Evolutionary conservation across 106 monocot species (phyloP).

Genomic region (Dendrobium huoshanense): DNA sequence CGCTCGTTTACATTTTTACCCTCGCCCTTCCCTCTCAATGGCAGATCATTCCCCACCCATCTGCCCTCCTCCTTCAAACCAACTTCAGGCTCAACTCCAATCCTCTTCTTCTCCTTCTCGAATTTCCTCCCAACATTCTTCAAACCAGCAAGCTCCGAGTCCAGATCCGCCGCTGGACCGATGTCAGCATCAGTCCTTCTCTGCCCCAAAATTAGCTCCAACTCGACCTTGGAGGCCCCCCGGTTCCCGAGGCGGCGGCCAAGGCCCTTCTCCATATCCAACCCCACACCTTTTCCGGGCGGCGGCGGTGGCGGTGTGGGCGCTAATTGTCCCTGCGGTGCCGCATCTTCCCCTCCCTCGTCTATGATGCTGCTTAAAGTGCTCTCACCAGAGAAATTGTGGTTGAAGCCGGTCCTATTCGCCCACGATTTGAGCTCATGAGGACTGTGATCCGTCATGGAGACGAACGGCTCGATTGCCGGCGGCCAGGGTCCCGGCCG

Average conservation of each 20-base stretch:
- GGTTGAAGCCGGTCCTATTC: conserved; percentile 75
- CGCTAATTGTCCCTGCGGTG: background rate
- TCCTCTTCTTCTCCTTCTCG: conserved; percentile 19
- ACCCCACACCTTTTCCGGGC: background rate
- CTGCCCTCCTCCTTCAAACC: conserved; percentile 13
- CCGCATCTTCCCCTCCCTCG: conserved; percentile 2
- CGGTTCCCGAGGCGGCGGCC: conserved; percentile 1
- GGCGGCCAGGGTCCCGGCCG: conserved; percentile 56
- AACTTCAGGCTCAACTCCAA: conserved; percentile 11
- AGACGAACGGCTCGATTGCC: conserved; percentile 61
- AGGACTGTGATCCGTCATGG: conserved; percentile 60
- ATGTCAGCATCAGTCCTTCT: conserved; percentile 20
- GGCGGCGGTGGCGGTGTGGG: background rate
- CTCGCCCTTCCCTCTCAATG: background rate
- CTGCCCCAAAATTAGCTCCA: conserved; percentile 31
- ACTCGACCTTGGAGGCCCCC: conserved; percentile 10
- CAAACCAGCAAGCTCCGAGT: background rate
- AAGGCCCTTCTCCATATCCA: conserved; percentile 7
- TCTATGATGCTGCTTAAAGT: conserved; percentile 19
- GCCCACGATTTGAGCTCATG: conserved; percentile 89
- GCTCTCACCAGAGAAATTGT: conserved; percentile 65
- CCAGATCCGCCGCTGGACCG: conserved; percentile 1
- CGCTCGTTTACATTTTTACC: conserved; percentile 1
- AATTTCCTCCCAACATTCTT: conserved; percentile 10
- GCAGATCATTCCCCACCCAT: background rate